Percentiles rank a stretch among this genome's conserved stretches.
Conservation (phyloP, 768 basidiomycete genomes). For the Mycena albidolilacea region DNA sequence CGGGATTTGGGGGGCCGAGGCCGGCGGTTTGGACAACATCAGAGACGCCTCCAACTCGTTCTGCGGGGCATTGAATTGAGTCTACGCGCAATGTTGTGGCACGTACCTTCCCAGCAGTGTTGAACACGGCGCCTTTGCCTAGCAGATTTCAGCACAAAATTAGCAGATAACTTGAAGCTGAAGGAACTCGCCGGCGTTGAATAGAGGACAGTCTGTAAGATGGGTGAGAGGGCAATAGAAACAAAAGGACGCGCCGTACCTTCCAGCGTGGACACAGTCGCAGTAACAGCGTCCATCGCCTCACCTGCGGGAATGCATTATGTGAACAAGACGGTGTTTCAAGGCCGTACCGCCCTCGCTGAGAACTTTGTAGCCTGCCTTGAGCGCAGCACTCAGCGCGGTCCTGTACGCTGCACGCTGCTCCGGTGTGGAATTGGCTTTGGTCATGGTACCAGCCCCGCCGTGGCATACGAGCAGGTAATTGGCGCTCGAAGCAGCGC, state of each 20-base stretch:
- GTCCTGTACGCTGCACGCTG: constrained; percentile 71
- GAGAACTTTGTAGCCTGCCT: constrained; percentile 76
- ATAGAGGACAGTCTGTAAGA: constrained; percentile 77
- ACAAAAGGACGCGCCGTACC: constrained; percentile 52
- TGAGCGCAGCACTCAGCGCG: constrained; percentile 68
- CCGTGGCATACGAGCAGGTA: constrained; percentile 80
- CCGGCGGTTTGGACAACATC: constrained; percentile 86
- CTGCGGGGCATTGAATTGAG: constrained; percentile 53
- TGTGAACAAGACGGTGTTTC: not conserved
- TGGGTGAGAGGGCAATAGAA: not conserved
- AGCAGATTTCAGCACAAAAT: not conserved
- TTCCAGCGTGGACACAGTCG: constrained; percentile 83
- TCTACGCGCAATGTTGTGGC: not conserved
- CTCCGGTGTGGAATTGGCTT: constrained; percentile 70
- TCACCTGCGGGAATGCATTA: constrained; percentile 60
- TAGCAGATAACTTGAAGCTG: no score
- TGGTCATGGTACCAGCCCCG: constrained; percentile 81
- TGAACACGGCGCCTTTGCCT: constrained; percentile 89
- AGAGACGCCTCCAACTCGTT: constrained; percentile 88
- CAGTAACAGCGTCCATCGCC: constrained; percentile 86
- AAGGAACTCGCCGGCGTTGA: constrained; percentile 64
- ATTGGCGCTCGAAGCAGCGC: constrained; percentile 5
- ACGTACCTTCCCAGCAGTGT: constrained; percentile 79
- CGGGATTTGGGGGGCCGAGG: constrained; percentile 72
- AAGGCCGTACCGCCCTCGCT: constrained; percentile 54